Evolutionary conservation across 192 early-diverging fungal genomes (phyloP), one percentile per base, ranked within the genome.

Genomic region (Coemansia sp.): DNA sequence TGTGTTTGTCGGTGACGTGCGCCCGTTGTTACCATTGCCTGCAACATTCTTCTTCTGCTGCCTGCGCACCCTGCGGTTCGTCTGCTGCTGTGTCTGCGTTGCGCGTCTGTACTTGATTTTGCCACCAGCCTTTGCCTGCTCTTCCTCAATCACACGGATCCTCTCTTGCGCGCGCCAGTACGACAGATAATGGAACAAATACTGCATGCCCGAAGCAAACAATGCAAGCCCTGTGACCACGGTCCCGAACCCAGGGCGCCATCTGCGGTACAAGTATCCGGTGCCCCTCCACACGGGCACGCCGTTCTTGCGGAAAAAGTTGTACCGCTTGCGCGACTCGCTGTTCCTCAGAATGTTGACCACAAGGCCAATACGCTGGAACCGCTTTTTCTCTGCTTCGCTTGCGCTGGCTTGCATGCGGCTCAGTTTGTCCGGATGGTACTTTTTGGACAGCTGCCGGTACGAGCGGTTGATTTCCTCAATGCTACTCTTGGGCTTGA

Each of bases 251-350:
- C 89, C 90, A 0, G 91, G 91, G 33, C 90, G 78, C 76, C 87
- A 90, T 39, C 91, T 86, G 31, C 80, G 68, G 68, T 93, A 93
- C 13, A 87, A 71, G 52, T 91, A 93, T 0, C 87, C 90, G 53
- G 90, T 89, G 35, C 90, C 91, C 52, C 91, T 79, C 91, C 91
- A 93, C 56, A 84, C 82, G 28, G 91, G 91, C 15, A 93, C 89
- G 16, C 91, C 91, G 66, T 91, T 91, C 68, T 88, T 90, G 64
- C 88, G 82, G 71, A 90, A 93, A 72, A 89, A 90, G 75, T 93
- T 86, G 72, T 93, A 93, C 30, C 89, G 82, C 39, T 91, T 87
- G 26, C 90, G 88, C 31, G 71, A 75, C 63, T 77, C 77, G 26
- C 72, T 57, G 62, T 88, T 84, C 33, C 91, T 82, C 68, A 93